Evolutionary conservation across 139 green algal genomes (phyloP).

Genomic region (Chlorella sp.): DNA sequence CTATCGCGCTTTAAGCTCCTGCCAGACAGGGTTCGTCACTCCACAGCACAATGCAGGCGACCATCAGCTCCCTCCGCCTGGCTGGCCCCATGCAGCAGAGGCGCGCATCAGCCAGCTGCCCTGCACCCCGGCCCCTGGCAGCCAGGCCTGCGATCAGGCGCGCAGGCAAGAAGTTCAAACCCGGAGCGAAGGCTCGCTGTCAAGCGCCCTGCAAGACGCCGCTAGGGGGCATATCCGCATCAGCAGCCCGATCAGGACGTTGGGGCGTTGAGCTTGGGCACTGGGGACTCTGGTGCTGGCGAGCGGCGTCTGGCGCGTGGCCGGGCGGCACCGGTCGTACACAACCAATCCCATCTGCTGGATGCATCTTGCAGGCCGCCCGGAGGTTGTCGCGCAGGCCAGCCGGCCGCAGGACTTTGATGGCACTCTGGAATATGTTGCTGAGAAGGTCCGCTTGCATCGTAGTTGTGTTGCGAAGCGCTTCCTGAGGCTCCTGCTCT

Average conservation of each 20-base stretch:
- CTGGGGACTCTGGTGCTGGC: too few species aligned
- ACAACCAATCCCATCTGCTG: too few species aligned
- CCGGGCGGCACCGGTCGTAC: too few species aligned
- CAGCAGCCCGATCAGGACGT: too few species aligned
- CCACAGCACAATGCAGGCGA: neutral
- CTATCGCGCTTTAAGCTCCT: neutral
- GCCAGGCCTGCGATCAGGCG: neutral
- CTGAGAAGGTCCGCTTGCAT: neutral
- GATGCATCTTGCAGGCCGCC: too few species aligned
- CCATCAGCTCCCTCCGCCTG: neutral
- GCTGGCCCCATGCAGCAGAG: neutral
- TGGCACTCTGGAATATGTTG: neutral
- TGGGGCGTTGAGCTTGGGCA: too few species aligned
- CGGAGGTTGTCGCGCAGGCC: neutral
- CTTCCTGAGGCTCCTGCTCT: constrained; percentile 16
- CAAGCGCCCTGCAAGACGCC: too few species aligned
- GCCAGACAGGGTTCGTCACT: neutral
- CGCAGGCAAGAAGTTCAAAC: too few species aligned
- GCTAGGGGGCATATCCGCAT: too few species aligned
- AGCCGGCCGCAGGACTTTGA: neutral
- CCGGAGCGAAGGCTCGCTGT: too few species aligned
- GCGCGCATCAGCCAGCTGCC: neutral
- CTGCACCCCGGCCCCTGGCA: neutral
- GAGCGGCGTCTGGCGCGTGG: too few species aligned
- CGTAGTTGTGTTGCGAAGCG: neutral